Conservation (phyloP, 2,329 filamentous ascomycete species). For the Cladosporium austrohemisphaericum region DNA sequence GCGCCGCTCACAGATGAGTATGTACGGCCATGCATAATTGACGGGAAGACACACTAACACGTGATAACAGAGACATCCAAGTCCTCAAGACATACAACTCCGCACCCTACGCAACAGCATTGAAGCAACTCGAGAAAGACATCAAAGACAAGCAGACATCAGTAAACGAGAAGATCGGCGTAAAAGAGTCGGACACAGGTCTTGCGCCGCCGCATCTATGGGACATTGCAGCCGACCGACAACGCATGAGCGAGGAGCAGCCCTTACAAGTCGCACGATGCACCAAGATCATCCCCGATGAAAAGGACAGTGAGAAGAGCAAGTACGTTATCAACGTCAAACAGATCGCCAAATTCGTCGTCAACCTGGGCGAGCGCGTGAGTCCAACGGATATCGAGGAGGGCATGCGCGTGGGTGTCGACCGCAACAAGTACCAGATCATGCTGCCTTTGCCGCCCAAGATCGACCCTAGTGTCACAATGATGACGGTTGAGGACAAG, state of each 20-base stretch:
- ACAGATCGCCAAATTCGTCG: constrained; percentile 99
- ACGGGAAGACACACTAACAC: constrained; percentile 35
- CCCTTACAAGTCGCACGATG: constrained; percentile 95
- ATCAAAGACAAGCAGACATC: constrained; percentile 99
- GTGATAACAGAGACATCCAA: constrained; percentile 77
- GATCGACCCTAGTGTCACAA: constrained; percentile 97
- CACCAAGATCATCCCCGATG: constrained; percentile 98
- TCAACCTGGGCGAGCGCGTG: constrained; percentile 93
- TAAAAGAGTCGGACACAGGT: constrained; percentile 93
- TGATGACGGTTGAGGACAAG: constrained; percentile 99
- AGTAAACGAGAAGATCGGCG: constrained; percentile 95
- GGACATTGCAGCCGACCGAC: constrained; percentile 95
- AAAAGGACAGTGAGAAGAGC: constrained; percentile 94
- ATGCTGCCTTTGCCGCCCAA: constrained; percentile 92
- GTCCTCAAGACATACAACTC: constrained; percentile 98
- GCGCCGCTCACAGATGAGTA: constrained; percentile 95
- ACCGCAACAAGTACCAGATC: constrained; percentile 99
- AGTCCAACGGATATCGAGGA: constrained; percentile 99
- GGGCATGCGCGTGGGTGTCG: constrained; percentile 96
- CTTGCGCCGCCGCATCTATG: constrained; percentile 97
- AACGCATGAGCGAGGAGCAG: constrained; percentile 98
- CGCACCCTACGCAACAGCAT: constrained; percentile 84
- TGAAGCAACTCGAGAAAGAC: constrained; percentile 98
- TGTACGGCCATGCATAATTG: constrained; percentile 35
- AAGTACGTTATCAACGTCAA: constrained; percentile 99